Conservation (phyloP, 805 yeast genomes). For the Sugiyamaella floridensis region DNA sequence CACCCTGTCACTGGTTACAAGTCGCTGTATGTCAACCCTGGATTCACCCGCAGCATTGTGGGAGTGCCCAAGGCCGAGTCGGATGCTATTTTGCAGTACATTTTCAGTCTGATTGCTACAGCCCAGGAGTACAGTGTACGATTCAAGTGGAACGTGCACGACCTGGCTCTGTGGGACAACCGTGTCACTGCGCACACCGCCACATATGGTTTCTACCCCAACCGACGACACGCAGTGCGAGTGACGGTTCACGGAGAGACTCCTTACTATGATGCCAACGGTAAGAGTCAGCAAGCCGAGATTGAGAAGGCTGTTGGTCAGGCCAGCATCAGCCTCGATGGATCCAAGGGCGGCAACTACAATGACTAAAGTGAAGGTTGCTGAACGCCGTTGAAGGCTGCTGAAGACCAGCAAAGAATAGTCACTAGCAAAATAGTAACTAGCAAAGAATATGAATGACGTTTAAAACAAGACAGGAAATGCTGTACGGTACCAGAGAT, state of each 20-base stretch:
- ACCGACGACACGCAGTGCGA: constrained; percentile 65
- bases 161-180: constrained; percentile 76
- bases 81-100: constrained; percentile 40
- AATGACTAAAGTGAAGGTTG: constrained; percentile 27
- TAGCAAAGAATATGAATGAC: too few relatives aligned
- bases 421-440: too few relatives aligned
- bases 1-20: constrained; percentile 65
- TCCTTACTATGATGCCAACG: constrained; percentile 35
- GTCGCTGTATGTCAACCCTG: constrained; percentile 44
- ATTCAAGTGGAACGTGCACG: constrained; percentile 53
- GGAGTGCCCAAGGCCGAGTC: constrained; percentile 49
- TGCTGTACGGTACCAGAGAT: too few relatives aligned
- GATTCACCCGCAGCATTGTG: constrained; percentile 45
- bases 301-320: constrained; percentile 25
- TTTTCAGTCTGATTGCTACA: constrained; percentile 43
- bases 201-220: constrained; percentile 64
- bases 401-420: too few relatives aligned
- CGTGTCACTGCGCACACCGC: constrained; percentile 61
- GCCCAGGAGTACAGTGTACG: constrained; percentile 29
- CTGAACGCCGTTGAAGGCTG: too few relatives aligned
- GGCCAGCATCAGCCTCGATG: constrained; percentile 24
- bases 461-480: too few relatives aligned
- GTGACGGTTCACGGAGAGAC: constrained; percentile 69
- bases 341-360: constrained; percentile 26
- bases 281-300: constrained; percentile 22